Conservation (phyloP, 495 filamentous ascomycete genomes). For the Recurvomyces mirabilis region DNA sequence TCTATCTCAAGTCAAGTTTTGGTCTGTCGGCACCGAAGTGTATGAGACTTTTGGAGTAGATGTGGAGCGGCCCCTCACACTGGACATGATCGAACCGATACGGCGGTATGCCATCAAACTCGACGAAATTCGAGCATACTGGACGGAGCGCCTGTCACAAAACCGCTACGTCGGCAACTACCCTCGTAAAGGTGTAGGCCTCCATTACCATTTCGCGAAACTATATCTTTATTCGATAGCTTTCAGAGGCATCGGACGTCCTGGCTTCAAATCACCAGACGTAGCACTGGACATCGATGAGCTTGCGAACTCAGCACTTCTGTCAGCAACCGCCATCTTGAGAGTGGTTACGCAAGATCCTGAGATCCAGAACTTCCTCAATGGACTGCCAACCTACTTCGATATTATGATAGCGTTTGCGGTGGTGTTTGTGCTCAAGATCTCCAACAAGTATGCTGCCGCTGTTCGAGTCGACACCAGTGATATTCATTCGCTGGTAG, state of each 20-base stretch:
- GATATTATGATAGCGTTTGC: constrained; percentile 50
- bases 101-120: constrained; percentile 16
- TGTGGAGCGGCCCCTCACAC: constrained; percentile 27
- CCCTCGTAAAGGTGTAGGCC: constrained; percentile 41
- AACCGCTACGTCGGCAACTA: constrained; percentile 36
- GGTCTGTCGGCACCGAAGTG: constrained; percentile 27
- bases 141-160: constrained; percentile 7
- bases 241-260: constrained; percentile 31
- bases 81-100: constrained; percentile 11
- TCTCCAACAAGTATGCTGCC: constrained; percentile 21
- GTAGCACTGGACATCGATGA: constrained; percentile 19
- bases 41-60: constrained; percentile 35
- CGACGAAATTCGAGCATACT: constrained; percentile 17
- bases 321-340: constrained; percentile 38
- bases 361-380: constrained; percentile 41
- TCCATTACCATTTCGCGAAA: constrained; percentile 43
- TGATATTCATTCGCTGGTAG: constrained; percentile 8
- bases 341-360: constrained; percentile 39
- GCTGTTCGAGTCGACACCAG: constrained; percentile 8
- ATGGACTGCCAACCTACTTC: constrained; percentile 43
- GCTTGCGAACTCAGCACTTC: constrained; percentile 33
- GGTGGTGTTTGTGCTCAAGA: constrained; percentile 44
- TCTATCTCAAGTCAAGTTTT: constrained; percentile 32
- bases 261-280: constrained; percentile 26
- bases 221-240: constrained; percentile 37